Percentiles rank a stretch among this genome's conserved stretches.
Evolutionary conservation across 2,329 filamentous ascomycete genomes (phyloP).

Genomic region (Claviceps humidiphila): DNA sequence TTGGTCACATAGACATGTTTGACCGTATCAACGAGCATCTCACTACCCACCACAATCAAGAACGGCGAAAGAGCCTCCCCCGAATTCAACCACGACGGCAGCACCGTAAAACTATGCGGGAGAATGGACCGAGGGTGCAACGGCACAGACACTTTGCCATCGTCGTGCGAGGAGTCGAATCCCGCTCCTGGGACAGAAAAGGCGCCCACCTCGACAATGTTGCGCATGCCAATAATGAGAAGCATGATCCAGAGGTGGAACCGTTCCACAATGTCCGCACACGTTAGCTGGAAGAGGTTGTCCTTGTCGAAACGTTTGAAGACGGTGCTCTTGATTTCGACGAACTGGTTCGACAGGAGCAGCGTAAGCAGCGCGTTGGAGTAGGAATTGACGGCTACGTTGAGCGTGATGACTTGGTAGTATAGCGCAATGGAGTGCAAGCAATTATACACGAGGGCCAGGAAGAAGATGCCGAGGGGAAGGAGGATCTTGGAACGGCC

Average conservation of each 20-base stretch:
- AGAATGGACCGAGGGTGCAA: slow-evolving; percentile 61
- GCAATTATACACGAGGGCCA: slow-evolving; percentile 79
- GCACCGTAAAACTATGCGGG: slow-evolving; percentile 78
- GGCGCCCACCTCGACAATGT: slow-evolving; percentile 89
- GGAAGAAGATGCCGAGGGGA: slow-evolving; percentile 80
- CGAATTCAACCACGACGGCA: slow-evolving; percentile 64
- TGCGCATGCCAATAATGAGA: slow-evolving; percentile 87
- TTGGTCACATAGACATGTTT: slow-evolving; percentile 98
- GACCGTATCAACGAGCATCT: slow-evolving; percentile 93
- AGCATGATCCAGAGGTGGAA: slow-evolving; percentile 98
- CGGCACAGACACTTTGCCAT: slow-evolving; percentile 41
- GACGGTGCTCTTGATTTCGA: slow-evolving; percentile 95
- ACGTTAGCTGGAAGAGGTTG: slow-evolving; percentile 90
- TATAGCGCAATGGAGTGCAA: slow-evolving; percentile 79
- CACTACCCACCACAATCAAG: slow-evolving; percentile 82
- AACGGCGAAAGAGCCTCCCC: slow-evolving; percentile 89
- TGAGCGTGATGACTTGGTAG: slow-evolving; percentile 94
- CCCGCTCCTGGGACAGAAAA: slow-evolving; percentile 50
- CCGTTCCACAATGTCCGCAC: slow-evolving; percentile 89
- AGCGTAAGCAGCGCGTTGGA: slow-evolving; percentile 89
- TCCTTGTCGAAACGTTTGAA: slow-evolving; percentile 99
- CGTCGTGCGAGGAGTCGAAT: slow-evolving; percentile 31
- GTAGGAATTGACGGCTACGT: slow-evolving; percentile 97
- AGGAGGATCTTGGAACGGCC: slow-evolving; percentile 84
- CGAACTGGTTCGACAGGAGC: slow-evolving; percentile 92